Evolutionary conservation across 495 filamentous ascomycete species (phyloP).

Genomic region (Aspergillus taichungensis): DNA sequence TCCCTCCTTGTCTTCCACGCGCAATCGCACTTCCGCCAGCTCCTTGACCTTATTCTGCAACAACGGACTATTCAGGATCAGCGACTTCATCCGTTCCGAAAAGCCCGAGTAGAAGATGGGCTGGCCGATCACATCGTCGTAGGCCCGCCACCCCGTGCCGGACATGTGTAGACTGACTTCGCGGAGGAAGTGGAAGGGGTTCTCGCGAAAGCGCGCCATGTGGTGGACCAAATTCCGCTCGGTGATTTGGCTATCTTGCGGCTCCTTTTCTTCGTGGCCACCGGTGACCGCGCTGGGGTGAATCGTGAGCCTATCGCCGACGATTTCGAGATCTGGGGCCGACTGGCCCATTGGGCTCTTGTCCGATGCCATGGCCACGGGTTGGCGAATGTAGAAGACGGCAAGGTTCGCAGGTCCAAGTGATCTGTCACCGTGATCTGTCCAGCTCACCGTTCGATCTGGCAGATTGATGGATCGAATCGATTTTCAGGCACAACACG

Average conservation of each 20-base stretch:
- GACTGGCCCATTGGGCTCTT: constrained; percentile 31
- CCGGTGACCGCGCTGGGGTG: constrained; percentile 63
- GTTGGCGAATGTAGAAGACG: constrained; percentile 2
- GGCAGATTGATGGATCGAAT: too few species aligned
- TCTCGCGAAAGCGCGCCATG: constrained; percentile 70
- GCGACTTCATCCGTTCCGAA: constrained; percentile 74
- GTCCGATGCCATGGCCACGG: constrained; percentile 25
- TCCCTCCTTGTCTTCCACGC: constrained; percentile 67
- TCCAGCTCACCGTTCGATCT: too few species aligned
- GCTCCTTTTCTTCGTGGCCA: constrained; percentile 16
- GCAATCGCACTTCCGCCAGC: constrained; percentile 63
- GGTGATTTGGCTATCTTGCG: constrained; percentile 35
- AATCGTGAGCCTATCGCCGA: constrained; percentile 69
- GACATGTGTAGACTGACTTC: constrained; percentile 87
- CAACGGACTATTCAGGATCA: constrained; percentile 64
- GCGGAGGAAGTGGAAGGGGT: constrained; percentile 73
- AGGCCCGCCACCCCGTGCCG: constrained; percentile 87
- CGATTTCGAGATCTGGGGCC: constrained; percentile 76
- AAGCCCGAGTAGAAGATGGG: constrained; percentile 91
- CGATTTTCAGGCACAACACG: too few species aligned
- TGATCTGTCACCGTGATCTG: too few species aligned
- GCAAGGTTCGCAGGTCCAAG: neutral
- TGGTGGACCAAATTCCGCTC: constrained; percentile 72
- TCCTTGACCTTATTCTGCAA: constrained; percentile 65
- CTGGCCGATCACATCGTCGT: constrained; percentile 83